Base-by-base conservation (phyloP, 2,329 filamentous ascomycete species). In the Colletotrichum sp. region DNA sequence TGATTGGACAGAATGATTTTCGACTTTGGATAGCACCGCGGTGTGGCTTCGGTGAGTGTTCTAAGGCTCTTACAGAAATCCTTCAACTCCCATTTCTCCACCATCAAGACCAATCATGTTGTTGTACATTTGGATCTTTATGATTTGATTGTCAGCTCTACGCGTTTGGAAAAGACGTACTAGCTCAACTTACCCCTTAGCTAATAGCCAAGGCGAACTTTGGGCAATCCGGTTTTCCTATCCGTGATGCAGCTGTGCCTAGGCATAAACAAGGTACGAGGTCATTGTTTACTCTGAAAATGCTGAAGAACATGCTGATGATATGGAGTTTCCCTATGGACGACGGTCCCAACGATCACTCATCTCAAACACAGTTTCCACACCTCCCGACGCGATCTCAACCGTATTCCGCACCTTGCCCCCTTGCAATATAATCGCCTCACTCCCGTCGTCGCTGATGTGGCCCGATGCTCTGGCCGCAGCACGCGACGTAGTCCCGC, bases 181-280 rank as follows among this genome's bases (percentile, higher is more conserved):
- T 43, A 9, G 18, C 5, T n/a, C 1, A 43, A 1, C 3, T n/a
- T 3, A 2, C 2, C 3, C 39, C 1, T 4, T 12, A 43, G 39
- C 39, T 18, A 4, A n/a, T 12, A 43, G 39, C 39, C 39, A 4
- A n/a, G 39, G 39, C 39, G 1, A 0, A n/a, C 18, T 48, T 48
- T n/a, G 39, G 39, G 39, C 18, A n/a, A n/a, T 4, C 9, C 18
- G 39, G 16, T 9, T 43, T 43, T 34, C 9, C 3, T 34, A 13
- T 13, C 12, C 4, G 32, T 4, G 32, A 12, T 5, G 3, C 39
- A n/a, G 9, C n/a, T n/a, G n/a, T 8, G 43, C 43, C 43, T 48
- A 48, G 43, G n/a, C 39, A 36, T 16, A 5, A 36, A 36, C 9
- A 34, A 13, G 32, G 12, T 12, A 13, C 10, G 10, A 34, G 32